phyloP scores from a whole-genome alignment of 1,284 basidiomycete species.

The Polyporus tsugae region DNA sequence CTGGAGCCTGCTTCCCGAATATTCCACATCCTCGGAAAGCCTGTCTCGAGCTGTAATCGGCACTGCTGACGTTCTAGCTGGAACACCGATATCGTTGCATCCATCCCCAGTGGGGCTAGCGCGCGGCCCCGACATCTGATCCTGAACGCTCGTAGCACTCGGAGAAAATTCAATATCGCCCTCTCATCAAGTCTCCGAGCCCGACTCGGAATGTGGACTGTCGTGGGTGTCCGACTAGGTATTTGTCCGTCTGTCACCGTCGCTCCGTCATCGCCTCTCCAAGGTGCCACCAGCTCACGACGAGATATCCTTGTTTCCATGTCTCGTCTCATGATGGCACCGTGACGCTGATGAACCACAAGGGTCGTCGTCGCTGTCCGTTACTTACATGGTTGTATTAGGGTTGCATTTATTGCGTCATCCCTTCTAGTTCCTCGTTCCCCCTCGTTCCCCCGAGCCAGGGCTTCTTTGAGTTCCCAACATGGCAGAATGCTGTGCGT shows the following conservation, averaged over 20 bases:
- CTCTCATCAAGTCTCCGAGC: conserved; percentile 14
- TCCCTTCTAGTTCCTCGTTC: not conserved
- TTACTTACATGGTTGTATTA: not conserved
- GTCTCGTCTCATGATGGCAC: not conserved
- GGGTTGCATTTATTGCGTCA: not conserved
- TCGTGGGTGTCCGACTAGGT: not conserved
- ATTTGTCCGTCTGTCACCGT: not conserved
- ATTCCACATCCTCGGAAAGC: not conserved
- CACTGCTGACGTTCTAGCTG: not conserved
- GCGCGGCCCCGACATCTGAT: conserved; percentile 4
- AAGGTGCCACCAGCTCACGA: not conserved
- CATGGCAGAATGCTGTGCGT: not conserved
- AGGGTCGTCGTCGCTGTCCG: not conserved
- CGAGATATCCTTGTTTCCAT: not conserved
- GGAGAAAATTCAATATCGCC: conserved; percentile 17
- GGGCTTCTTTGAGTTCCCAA: not conserved
- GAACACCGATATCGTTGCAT: conserved; percentile 6
- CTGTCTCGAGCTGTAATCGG: not conserved
- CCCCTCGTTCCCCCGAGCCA: not conserved
- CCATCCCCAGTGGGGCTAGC: not conserved
- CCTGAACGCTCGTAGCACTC: not conserved
- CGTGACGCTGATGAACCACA: not conserved
- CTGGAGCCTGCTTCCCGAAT: not conserved
- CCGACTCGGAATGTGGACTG: conserved; percentile 1
- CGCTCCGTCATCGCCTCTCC: not conserved